phyloP scores from a whole-genome alignment of 2,329 filamentous ascomycete genomes.

The Pseudophaeomoniella oleicola region DNA sequence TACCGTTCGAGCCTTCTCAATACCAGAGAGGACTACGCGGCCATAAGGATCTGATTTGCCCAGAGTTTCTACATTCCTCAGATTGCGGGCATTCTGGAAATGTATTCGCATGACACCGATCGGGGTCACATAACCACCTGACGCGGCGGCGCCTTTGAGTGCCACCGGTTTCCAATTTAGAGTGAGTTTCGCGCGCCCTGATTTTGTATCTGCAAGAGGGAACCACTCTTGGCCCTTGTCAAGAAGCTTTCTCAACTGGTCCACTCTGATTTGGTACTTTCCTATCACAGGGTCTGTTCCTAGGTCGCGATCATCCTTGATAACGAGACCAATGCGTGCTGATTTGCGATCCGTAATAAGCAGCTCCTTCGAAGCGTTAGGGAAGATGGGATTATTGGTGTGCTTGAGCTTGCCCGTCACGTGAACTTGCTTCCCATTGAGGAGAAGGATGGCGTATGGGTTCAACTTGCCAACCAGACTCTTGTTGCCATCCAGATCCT shows the following conservation, averaged over 20 bases:
- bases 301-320: constrained; percentile 91
- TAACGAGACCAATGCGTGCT: constrained; percentile 75
- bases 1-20: constrained; percentile 82
- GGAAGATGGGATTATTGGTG: constrained; percentile 94
- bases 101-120: constrained; percentile 93
- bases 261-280: constrained; percentile 87
- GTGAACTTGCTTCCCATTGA: constrained; percentile 87
- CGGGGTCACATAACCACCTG: constrained; percentile 80
- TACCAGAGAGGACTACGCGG: constrained; percentile 73
- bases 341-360: constrained; percentile 86
- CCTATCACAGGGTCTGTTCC: constrained; percentile 70
- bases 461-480: constrained; percentile 83
- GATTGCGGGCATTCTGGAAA: constrained; percentile 65
- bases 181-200: constrained; percentile 76
- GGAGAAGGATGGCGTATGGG: constrained; percentile 73
- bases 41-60: constrained; percentile 96
- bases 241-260: constrained; percentile 83
- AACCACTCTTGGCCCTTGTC: constrained; percentile 95
- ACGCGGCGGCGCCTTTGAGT: constrained; percentile 59
- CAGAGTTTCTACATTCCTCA: constrained; percentile 86
- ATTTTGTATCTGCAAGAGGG: constrained; percentile 65
- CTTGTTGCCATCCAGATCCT: constrained; percentile 86
- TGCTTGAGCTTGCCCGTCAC: constrained; percentile 85
- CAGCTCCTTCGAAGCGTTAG: constrained; percentile 82
- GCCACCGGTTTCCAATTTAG: constrained; percentile 93